Evolutionary conservation across 805 yeast genomes (phyloP), one percentile per base, ranked within the genome.

Genomic region (Hanseniaspora lachancei): DNA sequence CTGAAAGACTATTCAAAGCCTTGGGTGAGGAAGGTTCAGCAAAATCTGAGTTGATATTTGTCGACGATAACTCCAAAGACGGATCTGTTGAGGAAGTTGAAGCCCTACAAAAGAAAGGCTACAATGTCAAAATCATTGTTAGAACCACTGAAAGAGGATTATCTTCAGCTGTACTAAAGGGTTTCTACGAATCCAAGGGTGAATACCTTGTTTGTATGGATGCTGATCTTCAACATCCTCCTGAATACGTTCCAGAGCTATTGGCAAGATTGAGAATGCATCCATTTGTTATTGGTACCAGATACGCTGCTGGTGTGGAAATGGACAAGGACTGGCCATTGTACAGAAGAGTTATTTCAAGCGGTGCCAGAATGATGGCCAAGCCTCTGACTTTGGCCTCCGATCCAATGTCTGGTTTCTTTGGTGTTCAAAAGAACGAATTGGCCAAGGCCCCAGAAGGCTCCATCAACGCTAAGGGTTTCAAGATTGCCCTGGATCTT

Each of bases 231-330:
- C 77, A 75, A 63, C 79, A 76, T 61, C 79, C 79, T 46, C 79
- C 79, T 35, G 79, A 76, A 62, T 67, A 70, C 56, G 78, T 74
- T 10, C 79, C 79, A 51, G 70, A 67, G 34, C 63, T 76, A 57
- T 66, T 76, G 47, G 69, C 71, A 51, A 64, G 71, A 9, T 62
- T 76, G 58, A 70, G 68, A 62, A 63, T 63, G 7, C 70, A 70
- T 58, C 73, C 78, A 29, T 75, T 75, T 55, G 77, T 70, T 23
- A 65, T 74, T 52, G 79, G 79, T 57, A 75, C 79, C 38, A 70
- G 79, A 64, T 75, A 75, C 57, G 78, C 78, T n/a, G 76, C 75
- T 41, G 78, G 78, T 59, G 79, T 75, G 47, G 78, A 77, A 58
- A 75, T 75, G 55, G 79, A 75, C 61, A 74, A 75, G 62, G 77